A percentile compares a stretch with the other conserved stretches of the same genome.
Conservation (phyloP, 768 basidiomycete species). For the Leccinum broughii region DNA sequence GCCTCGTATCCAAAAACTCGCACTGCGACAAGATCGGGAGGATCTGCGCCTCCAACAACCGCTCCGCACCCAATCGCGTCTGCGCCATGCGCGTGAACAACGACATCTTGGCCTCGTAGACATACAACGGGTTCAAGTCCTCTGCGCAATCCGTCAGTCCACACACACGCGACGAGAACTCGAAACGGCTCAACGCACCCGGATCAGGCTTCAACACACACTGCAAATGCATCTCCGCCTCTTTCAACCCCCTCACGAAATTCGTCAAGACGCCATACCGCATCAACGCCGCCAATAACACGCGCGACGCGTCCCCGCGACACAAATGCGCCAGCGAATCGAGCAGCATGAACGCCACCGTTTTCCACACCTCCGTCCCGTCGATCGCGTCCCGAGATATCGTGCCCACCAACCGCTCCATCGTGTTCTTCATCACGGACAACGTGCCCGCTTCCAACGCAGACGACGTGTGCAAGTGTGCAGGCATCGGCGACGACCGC, state of each 20-base stretch:
- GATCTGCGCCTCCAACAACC: constrained; percentile 74
- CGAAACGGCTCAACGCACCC: constrained; percentile 48
- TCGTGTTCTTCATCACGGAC: no score
- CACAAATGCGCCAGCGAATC: constrained; percentile 79
- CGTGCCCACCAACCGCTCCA: no score
- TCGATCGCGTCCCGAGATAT: constrained; percentile 92
- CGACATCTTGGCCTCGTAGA: constrained; percentile 94
- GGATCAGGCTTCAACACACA: constrained; percentile 86
- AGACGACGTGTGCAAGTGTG: no score
- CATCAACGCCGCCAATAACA: constrained; percentile 56
- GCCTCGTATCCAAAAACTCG: constrained; percentile 84
- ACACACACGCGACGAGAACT: neutral
- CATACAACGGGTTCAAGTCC: constrained; percentile 87
- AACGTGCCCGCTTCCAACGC: no score
- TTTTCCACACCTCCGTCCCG: constrained; percentile 96
- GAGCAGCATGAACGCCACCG: constrained; percentile 88
- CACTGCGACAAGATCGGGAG: constrained; percentile 77
- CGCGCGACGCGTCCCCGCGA: constrained; percentile 65
- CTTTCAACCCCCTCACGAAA: constrained; percentile 83
- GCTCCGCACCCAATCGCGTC: constrained; percentile 80
- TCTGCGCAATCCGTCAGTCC: constrained; percentile 44
- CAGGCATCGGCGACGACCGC: no score
- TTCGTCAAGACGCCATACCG: constrained; percentile 78
- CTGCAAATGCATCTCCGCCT: constrained; percentile 72
- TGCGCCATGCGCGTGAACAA: constrained; percentile 84